Base-by-base conservation (phyloP, 495 filamentous ascomycete species). In the Aspergillus diversus region DNA sequence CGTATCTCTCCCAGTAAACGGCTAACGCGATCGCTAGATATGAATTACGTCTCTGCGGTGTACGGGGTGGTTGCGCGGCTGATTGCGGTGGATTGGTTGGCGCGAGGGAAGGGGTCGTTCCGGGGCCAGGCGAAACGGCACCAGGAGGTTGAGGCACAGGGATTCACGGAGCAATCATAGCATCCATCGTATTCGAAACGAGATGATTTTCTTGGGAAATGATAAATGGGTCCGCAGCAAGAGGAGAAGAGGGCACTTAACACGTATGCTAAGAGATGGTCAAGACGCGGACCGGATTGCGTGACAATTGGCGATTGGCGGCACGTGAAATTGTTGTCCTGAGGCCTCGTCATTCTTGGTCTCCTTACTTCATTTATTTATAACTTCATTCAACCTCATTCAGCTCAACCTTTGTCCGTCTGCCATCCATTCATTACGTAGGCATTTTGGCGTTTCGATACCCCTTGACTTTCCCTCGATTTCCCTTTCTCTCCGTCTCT, bases 11-110 rank as follows among this genome's bases (percentile, higher is more conserved):
- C 34, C 5, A 5, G 52, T 16, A 37, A 35, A 33, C 16, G 16
- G 16, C 39, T 43, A 43, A 43, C n/a, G 12, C 0, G 11, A 6
- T 5, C 21, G 21, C 0, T 35, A 65, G 63, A 59, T 48, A 85
- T 85, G 82, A 85, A 84, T 57, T 85, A 85, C 50, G 80, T 83
- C n/a, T 78, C 73, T 15, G 81, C 73, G 7, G 81, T 84, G 4
- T 84, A 83, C 48, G 78, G 50, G 6, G 75, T 80, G 32, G 74
- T 82, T 7, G 68, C 76, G 33, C 6, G 68, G 12, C 68, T 84
- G 37, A 73, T 79, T 9, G 57, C 69, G 0, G 59, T 68, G 16
- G 79, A 84, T 60, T 84, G 81, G 81, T 69, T 77, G 34, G 56
- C 66, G 7, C 59, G 81, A 4, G 81, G 78, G 1, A 75, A 76